Evolutionary conservation across 75 land plant genomes (phyloP), one percentile per base, ranked within the genome.

Genomic region (Pseudotsuga menziesii): DNA sequence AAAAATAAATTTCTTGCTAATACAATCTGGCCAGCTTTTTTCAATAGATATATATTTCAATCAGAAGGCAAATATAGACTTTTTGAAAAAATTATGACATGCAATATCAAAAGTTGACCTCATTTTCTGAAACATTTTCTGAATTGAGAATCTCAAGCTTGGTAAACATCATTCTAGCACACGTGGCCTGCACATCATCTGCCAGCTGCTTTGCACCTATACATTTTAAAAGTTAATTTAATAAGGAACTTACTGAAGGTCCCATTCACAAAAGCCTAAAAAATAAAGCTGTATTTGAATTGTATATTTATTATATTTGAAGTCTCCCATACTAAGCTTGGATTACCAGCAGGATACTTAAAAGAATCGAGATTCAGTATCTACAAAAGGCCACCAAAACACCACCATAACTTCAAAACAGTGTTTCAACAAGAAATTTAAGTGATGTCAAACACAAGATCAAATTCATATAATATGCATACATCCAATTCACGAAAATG

Each of bases 101-200:
- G 1, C 39, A 63, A 63, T 32, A 29, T 77, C 32, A 6, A 25
- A 12, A 22, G 25, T 26, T 58, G 57, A 81, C 83, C 82, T 82
- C 84, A 36, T 61, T 67, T 32, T 79, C 82, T 25, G 82, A 57
- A 61, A 55, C 56, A 64, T 39, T 64, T 58, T 82, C 72, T 7
- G 58, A 62, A 5, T 80, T 76, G 15, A 82, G 71, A 22, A 82
- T 80, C 20, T 82, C 84, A 66, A 82, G 82, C 64, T 70, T 79
- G 27, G 61, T 74, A 62, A 82, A 79, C 58, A 75, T 23, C 32
- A 82, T 56, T 63, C 71, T 80, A 19, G 63, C 77, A 41, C 84
- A 82, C 35, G 84, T 82, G 26, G 84, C 77, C 17, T 62, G 59
- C 76, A 82, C 84, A 74, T 82, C 84, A 1, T 27, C 84, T 58